Evolutionary conservation across 768 basidiomycete genomes (phyloP).

Genomic region (Rhodocollybia butyracea): DNA sequence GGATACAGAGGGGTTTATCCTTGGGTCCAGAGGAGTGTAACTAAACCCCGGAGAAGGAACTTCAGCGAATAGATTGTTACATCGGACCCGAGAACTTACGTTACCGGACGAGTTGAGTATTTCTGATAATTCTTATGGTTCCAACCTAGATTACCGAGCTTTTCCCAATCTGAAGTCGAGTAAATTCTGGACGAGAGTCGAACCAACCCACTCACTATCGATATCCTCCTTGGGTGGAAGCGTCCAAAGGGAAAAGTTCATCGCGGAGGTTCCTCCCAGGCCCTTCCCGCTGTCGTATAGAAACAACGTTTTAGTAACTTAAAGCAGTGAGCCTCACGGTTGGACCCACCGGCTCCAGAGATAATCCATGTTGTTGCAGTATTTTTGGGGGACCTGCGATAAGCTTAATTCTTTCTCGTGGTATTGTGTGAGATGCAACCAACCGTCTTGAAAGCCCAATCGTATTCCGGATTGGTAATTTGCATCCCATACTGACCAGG

Average conservation of each 20-base stretch:
- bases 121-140: slow-evolving; percentile 43
- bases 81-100: slow-evolving; percentile 24
- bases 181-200: slow-evolving; percentile 10
- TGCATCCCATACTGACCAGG: neutral
- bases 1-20: neutral
- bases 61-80: slow-evolving; percentile 22
- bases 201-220: slow-evolving; percentile 20
- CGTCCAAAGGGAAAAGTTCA: slow-evolving; percentile 37
- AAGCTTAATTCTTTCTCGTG: neutral
- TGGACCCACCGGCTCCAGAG: slow-evolving; percentile 1
- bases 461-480: slow-evolving; percentile 11
- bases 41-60: slow-evolving; percentile 23
- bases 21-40: neutral
- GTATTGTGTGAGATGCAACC: neutral
- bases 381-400: slow-evolving; percentile 8
- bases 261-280: slow-evolving; percentile 38
- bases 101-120: slow-evolving; percentile 35
- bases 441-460: slow-evolving; percentile 19
- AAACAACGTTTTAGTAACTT: too few species aligned
- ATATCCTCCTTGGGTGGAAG: slow-evolving; percentile 26
- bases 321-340: neutral
- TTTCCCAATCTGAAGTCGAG: slow-evolving; percentile 32
- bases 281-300: slow-evolving; percentile 2
- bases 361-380: slow-evolving; percentile 5
- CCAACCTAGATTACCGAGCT: slow-evolving; percentile 55